Percentiles rank a stretch among this genome's conserved stretches.
Evolutionary conservation across 2,329 filamentous ascomycete species (phyloP).

Genomic region (Colletotrichum liriopes): DNA sequence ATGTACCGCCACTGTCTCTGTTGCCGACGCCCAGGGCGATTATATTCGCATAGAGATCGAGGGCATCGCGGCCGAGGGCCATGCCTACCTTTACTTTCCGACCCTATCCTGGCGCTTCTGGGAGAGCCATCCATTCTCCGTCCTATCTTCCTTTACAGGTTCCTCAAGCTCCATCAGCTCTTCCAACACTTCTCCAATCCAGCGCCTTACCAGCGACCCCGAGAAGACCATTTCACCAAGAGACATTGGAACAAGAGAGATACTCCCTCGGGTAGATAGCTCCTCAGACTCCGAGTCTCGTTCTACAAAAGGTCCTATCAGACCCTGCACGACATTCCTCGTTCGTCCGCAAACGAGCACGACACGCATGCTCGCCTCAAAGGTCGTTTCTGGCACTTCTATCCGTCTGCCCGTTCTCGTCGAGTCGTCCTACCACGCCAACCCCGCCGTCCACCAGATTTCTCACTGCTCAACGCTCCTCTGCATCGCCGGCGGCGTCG

Average conservation of each 20-base stretch:
- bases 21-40: slow-evolving; percentile 49
- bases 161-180: not conserved
- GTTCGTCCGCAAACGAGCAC: slow-evolving; percentile 41
- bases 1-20: slow-evolving; percentile 46
- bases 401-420: slow-evolving; percentile 18
- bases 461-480: slow-evolving; percentile 47
- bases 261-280: not conserved
- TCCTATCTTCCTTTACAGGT: slow-evolving; percentile 37
- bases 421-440: slow-evolving; percentile 50
- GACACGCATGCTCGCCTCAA: not conserved
- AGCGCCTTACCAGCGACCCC: not conserved
- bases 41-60: slow-evolving; percentile 53
- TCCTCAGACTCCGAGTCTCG: slow-evolving; percentile 3
- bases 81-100: slow-evolving; percentile 56
- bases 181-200: not conserved
- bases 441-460: slow-evolving; percentile 42
- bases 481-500: slow-evolving; percentile 52
- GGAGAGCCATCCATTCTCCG: slow-evolving; percentile 57
- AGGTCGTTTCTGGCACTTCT: not conserved
- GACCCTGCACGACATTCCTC: slow-evolving; percentile 6
- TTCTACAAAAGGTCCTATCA: not conserved
- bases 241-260: slow-evolving; percentile 1
- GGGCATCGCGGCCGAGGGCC: slow-evolving; percentile 45
- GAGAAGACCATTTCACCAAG: not conserved
- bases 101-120: slow-evolving; percentile 54